Conservation (phyloP, 1,284 basidiomycete species). For the Tilletia indica region DNA sequence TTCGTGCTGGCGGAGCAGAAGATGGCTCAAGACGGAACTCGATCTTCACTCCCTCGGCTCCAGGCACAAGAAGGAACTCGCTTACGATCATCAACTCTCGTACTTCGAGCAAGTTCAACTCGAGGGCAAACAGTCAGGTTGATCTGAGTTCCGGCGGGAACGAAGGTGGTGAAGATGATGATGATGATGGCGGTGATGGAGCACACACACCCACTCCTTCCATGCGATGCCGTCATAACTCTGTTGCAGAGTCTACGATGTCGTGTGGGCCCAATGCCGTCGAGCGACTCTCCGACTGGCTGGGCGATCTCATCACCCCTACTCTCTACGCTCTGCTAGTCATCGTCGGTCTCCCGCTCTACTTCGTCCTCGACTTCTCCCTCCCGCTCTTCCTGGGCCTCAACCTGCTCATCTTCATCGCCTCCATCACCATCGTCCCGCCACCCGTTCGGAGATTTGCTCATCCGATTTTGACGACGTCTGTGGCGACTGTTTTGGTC, state of each 20-base stretch:
- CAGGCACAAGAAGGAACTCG: conserved; percentile 16
- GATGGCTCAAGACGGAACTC: conserved; percentile 17
- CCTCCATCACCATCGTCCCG: conserved; percentile 39
- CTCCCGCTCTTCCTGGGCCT: conserved; percentile 42
- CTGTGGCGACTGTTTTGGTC: conserved; percentile 37
- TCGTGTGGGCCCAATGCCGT: conserved; percentile 33
- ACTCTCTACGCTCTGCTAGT: conserved; percentile 30
- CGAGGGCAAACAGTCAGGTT: background rate
- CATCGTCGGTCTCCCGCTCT: conserved; percentile 39
- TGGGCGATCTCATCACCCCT: conserved; percentile 35
- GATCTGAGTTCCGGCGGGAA: background rate
- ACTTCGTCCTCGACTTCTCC: conserved; percentile 37
- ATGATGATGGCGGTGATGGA: background rate
- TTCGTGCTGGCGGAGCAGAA: conserved; percentile 13
- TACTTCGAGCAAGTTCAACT: conserved; percentile 6
- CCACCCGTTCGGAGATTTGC: conserved; percentile 34
- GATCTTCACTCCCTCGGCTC: conserved; percentile 3
- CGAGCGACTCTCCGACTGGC: conserved; percentile 33
- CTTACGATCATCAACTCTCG: conserved; percentile 4
- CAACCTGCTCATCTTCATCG: conserved; percentile 44
- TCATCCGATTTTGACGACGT: conserved; percentile 47
- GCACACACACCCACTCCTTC: background rate
- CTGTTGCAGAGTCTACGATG: conserved; percentile 17
- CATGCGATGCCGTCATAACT: conserved; percentile 4
- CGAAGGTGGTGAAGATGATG: conserved; percentile 19